Base-by-base conservation (phyloP, 495 filamentous ascomycete species). In the Patellaria atrata region DNA sequence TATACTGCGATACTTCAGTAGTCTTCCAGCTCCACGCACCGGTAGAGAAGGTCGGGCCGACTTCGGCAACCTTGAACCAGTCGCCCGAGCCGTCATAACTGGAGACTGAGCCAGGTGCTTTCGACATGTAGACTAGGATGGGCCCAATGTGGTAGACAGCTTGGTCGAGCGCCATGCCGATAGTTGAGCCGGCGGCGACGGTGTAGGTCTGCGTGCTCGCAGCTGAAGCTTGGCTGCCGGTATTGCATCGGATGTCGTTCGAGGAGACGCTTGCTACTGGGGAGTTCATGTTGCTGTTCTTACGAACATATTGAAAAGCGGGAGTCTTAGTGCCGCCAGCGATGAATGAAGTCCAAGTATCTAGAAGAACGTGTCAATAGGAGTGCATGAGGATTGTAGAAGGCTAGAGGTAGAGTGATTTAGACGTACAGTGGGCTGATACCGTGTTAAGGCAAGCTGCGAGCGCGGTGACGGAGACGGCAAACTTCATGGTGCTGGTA, bases 11-110 rank as follows among this genome's bases (percentile, higher is more conserved):
- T 23, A 38, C 42, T 34, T 35, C 38, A 16, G 11, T 38, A 44
- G n/a, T n/a, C n/a, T n/a, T 26, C 2, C 35, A 29, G 15, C 37
- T 30, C 13, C 18, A 33, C 16, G 33, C 27, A 1, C 44, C 44
- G 4, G 39, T 40, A 16, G 35, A 35, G 1, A 35, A 22, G 1
- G 30, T 42, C 5, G 22, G 40, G 4, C 48, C 48, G 3, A 46
- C 35, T 33, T 55, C 32, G 37, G 47, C 46, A 14, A 56, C 37
- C 44, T 52, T 54, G 30, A 51, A 51, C 55, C 55, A 58, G 2
- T 53, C 55, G 3, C 53, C 53, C 6, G 45, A 48, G 1, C 55
- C 55, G 17, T 56, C 53, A 24, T 58, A 58, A 0, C 36, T 13
- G 0, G 9, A 14, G 0, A 44, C 51, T 4, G 30, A 35, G n/a